Evolutionary conservation across 1,139 yeast species (phyloP).

Genomic region (Blastobotrys elegans): DNA sequence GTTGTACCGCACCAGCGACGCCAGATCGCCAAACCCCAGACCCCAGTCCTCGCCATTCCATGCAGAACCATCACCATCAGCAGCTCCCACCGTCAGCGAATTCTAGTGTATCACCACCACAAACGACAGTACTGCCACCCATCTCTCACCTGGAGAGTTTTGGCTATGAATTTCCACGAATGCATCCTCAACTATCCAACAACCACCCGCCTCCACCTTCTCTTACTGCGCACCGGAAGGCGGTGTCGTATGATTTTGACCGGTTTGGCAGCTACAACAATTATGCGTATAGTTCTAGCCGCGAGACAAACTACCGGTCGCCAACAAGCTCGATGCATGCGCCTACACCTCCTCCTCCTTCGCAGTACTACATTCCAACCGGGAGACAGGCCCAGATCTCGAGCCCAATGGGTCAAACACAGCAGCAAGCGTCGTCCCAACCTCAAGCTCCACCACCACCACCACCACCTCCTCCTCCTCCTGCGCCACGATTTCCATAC

Average conservation of each 20-base stretch:
- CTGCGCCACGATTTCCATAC: background rate
- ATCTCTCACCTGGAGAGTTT: background rate
- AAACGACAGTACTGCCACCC: constrained; percentile 7
- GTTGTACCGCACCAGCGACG: constrained; percentile 1
- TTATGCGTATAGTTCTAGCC: background rate
- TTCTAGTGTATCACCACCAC: constrained; percentile 6
- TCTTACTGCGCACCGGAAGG: background rate
- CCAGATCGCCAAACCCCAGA: background rate
- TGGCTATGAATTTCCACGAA: constrained; percentile 7
- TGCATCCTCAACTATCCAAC: background rate
- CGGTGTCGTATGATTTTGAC: background rate
- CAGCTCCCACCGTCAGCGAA: background rate
- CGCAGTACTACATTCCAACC: background rate
- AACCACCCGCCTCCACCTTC: background rate
- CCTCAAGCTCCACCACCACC: constrained; percentile 7
- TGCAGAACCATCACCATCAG: background rate
- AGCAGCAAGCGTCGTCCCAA: background rate
- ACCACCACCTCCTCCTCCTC: constrained; percentile 13
- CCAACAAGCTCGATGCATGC: background rate
- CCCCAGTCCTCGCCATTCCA: background rate
- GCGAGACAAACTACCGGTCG: too few relatives aligned
- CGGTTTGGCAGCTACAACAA: background rate
- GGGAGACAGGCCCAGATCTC: background rate
- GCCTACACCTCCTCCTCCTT: constrained; percentile 7
- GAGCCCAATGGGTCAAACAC: background rate